Evolutionary conservation across 257 asterid genomes (phyloP), one percentile per base, ranked within the genome.

Genomic region (Perilla frutescens): DNA sequence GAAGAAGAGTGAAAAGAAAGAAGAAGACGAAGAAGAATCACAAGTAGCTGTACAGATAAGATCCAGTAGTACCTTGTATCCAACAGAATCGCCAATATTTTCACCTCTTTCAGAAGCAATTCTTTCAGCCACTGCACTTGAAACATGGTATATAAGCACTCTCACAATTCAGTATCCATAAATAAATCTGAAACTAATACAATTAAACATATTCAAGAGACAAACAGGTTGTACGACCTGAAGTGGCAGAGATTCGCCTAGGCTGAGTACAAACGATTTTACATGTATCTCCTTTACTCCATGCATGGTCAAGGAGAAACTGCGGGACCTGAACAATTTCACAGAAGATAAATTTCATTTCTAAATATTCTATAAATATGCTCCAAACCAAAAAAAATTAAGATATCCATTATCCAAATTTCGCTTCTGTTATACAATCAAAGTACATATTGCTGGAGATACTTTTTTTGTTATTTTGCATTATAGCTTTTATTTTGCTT

Each of bases 71-170:
- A 94, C 99, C 97, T 94, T 94, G 87, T 87, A 94, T 49, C 99
- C 99, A 73, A 94, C 90, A 62, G 97, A 86, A 40, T 87, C 89
- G 37, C 99, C 99, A 80, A 91, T 68, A 70, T 41, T 74, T 87
- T 94, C 99, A 48, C 96, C 98, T 86, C 99, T 88, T 84, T 94
- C 99, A 13, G 92, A 65, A 73, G 99, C 91, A 80, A 94, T 85
- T 87, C 99, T 86, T 81, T 91, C 99, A 73, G 99, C 92, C 84
- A 94, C 99, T 94, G 85, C 79, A 85, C 66, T 80, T 54, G 66
- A 69, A 81, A 64, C 66, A 80, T 72, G 64, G 39, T 47, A 48
- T 62, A 62, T 47, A 73, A 8, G 47, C 68, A 77, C 76, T 66
- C 51, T 41, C 66, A 44, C 15, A 68, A 56, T 47, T 67, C 65